phyloP scores from a whole-genome alignment of 208 protist species.

The Leishmania tarentolae region DNA sequence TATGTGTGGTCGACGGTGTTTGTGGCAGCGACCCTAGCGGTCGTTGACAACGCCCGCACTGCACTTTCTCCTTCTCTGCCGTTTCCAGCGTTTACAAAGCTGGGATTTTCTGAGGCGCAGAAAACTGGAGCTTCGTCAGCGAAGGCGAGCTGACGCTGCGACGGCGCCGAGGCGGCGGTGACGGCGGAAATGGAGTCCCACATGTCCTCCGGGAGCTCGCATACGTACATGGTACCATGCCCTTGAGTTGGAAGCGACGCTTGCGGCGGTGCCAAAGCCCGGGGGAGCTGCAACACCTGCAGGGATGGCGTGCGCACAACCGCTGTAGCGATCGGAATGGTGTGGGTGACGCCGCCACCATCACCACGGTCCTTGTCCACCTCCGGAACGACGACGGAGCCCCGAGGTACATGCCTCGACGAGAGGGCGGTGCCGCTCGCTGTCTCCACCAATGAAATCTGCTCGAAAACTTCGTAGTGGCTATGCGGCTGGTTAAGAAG shows the following conservation, averaged over 20 bases:
- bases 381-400: background rate
- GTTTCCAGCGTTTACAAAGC: conserved; percentile 1
- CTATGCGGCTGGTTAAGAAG: conserved; percentile 9
- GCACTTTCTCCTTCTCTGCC: background rate
- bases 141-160: conserved; percentile 23
- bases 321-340: conserved; percentile 9
- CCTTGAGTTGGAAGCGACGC: background rate
- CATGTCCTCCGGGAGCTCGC: conserved; percentile 21
- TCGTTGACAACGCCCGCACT: background rate
- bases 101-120: conserved; percentile 10
- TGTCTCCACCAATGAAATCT: conserved; percentile 17
- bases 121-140: conserved; percentile 21
- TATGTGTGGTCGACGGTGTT: background rate
- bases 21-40: background rate
- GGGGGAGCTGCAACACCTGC: background rate
- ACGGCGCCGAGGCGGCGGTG: conserved; percentile 13
- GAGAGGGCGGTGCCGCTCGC: background rate
- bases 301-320: background rate
- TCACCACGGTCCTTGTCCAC: background rate
- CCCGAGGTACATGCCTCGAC: background rate
- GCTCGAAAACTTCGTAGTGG: conserved; percentile 22
- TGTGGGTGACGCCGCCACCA: background rate
- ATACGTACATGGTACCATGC: conserved; percentile 22
- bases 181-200: conserved; percentile 22
- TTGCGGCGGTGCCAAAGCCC: background rate